Conservation (phyloP, 2,329 filamentous ascomycete genomes). For the Lasiodiplodia gonubiensis region DNA sequence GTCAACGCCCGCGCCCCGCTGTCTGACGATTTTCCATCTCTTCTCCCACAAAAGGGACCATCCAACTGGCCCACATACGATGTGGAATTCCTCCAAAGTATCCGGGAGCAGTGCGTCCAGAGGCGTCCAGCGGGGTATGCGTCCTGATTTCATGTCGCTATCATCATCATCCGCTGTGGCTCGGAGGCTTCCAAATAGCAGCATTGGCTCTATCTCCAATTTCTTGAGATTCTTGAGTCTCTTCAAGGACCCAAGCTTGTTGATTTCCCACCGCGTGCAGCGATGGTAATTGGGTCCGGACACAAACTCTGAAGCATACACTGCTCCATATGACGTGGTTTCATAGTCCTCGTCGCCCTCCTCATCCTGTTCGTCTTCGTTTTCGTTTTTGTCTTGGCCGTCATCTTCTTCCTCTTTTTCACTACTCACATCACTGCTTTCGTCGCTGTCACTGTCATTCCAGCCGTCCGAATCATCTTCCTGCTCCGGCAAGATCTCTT, state of each 20-base stretch:
- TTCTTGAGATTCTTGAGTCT: background rate
- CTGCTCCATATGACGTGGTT: background rate
- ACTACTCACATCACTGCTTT: background rate
- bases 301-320: background rate
- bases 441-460: background rate
- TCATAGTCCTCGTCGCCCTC: background rate
- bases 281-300: background rate
- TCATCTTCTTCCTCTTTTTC: background rate
- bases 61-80: background rate
- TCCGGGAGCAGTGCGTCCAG: background rate
- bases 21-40: background rate
- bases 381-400: background rate
- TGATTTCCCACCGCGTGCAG: background rate
- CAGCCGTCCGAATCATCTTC: background rate
- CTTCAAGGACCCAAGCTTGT: background rate
- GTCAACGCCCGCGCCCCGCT: background rate
- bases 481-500: background rate
- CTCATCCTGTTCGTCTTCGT: background rate
- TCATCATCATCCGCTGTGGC: background rate
- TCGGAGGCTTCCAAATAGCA: background rate
- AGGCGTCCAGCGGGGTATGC: background rate
- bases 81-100: background rate
- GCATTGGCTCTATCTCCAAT: slow-evolving; percentile 8
- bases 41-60: background rate
- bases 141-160: background rate